A percentile compares a stretch with the other conserved stretches of the same genome.
phyloP scores from a whole-genome alignment of 176 grass and related monocot genomes.

The Avena eriantha region DNA sequence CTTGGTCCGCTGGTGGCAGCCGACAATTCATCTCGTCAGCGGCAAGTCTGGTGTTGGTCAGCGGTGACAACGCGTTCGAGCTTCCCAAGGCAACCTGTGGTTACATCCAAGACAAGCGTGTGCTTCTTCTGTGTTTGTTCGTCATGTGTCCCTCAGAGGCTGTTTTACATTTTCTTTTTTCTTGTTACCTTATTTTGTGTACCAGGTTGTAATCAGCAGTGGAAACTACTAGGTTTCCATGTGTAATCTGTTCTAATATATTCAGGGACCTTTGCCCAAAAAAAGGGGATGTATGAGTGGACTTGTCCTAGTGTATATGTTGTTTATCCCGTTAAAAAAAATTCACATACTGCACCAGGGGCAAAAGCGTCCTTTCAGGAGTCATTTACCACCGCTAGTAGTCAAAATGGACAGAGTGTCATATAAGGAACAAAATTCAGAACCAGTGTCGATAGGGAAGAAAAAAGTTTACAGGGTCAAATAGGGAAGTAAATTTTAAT shows the following conservation, averaged over 20 bases:
- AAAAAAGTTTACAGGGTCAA: background rate
- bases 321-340: background rate
- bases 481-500: background rate
- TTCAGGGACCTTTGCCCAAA: background rate
- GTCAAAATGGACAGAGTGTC: background rate
- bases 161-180: background rate
- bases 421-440: background rate
- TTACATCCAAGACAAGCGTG: background rate
- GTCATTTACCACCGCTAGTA: background rate
- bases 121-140: background rate
- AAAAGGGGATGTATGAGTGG: background rate
- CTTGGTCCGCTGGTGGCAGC: background rate
- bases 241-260: conserved; percentile 3
- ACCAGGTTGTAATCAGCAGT: background rate
- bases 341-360: background rate
- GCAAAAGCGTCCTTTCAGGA: background rate
- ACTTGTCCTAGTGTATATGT: background rate
- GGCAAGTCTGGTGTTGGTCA: background rate
- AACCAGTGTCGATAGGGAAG: background rate
- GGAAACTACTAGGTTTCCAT: background rate
- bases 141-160: background rate
- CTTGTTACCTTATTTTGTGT: background rate
- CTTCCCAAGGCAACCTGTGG: background rate
- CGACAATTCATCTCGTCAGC: background rate
- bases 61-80: background rate